A percentile compares a stretch with the other conserved stretches of the same genome.
Conservation (phyloP, 148 eudicot genomes). For the Rhododendron simsii region DNA sequence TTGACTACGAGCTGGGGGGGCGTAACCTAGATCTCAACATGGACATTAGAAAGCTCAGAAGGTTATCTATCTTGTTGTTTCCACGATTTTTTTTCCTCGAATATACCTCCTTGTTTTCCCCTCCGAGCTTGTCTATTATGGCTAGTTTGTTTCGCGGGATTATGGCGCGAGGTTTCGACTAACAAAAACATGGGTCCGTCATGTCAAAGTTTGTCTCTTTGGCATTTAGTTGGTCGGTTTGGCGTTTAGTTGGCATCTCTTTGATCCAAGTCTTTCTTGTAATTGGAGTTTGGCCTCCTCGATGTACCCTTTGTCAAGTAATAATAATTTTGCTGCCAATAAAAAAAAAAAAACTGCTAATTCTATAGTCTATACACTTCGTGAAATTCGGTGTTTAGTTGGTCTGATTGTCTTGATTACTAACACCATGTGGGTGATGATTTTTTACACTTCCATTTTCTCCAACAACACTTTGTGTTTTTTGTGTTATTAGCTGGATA, state of each 20-base stretch:
- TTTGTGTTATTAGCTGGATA: neutral
- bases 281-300: no score
- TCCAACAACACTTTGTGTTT: neutral
- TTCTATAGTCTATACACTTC: neutral
- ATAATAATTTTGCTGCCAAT: no score
- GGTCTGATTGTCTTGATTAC: neutral
- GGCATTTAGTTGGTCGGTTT: neutral
- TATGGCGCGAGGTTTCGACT: neutral
- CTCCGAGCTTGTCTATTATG: neutral
- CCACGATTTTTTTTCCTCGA: neutral
- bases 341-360: neutral
- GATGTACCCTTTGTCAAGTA: no score
- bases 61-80: conserved; percentile 8
- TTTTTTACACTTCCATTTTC: neutral
- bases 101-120: neutral
- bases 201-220: neutral
- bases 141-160: neutral
- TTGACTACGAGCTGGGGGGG: conserved; percentile 16
- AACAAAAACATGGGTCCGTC: neutral
- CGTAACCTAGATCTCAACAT: conserved; percentile 10
- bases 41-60: conserved; percentile 16
- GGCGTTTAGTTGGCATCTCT: neutral
- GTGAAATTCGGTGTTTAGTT: neutral
- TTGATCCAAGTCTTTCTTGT: no score
- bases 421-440: neutral